Evolutionary conservation across 192 early-diverging fungal species (phyloP).

Genomic region (Coemansia pectinata): DNA sequence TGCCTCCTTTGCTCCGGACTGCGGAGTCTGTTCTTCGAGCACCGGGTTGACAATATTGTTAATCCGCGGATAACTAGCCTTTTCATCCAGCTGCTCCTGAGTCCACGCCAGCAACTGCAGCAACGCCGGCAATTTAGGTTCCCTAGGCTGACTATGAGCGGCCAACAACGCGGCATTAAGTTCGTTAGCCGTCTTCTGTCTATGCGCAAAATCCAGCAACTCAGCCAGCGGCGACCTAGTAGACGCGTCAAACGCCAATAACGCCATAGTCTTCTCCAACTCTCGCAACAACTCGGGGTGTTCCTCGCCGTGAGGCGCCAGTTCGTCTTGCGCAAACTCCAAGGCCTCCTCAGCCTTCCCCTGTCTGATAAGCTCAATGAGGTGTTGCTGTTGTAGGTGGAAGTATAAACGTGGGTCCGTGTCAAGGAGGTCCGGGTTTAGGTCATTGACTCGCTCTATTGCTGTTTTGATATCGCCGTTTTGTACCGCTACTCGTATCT

Average conservation of each 20-base stretch:
- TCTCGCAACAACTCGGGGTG: constrained; percentile 94
- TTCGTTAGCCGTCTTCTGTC: constrained; percentile 92
- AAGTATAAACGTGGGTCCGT: constrained; percentile 93
- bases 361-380: constrained; percentile 92
- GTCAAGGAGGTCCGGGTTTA: constrained; percentile 98
- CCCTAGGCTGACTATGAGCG: constrained; percentile 88
- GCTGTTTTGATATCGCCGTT: constrained; percentile 88
- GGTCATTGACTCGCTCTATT: constrained; percentile 96
- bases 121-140: constrained; percentile 90
- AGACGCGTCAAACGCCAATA: constrained; percentile 88
- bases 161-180: constrained; percentile 91
- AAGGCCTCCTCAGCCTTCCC: constrained; percentile 82
- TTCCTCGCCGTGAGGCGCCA: constrained; percentile 97
- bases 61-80: constrained; percentile 81
- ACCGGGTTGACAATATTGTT: constrained; percentile 80
- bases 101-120: constrained; percentile 93
- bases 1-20: neutral
- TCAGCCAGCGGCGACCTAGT: constrained; percentile 70
- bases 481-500: constrained; percentile 90
- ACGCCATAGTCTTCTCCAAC: constrained; percentile 93
- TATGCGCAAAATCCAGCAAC: constrained; percentile 83
- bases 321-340: constrained; percentile 95
- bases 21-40: constrained; percentile 46
- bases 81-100: constrained; percentile 90
- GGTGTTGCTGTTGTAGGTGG: constrained; percentile 93